Evolutionary conservation across 192 early-diverging fungal species (phyloP).

Genomic region (Backusella westeae): DNA sequence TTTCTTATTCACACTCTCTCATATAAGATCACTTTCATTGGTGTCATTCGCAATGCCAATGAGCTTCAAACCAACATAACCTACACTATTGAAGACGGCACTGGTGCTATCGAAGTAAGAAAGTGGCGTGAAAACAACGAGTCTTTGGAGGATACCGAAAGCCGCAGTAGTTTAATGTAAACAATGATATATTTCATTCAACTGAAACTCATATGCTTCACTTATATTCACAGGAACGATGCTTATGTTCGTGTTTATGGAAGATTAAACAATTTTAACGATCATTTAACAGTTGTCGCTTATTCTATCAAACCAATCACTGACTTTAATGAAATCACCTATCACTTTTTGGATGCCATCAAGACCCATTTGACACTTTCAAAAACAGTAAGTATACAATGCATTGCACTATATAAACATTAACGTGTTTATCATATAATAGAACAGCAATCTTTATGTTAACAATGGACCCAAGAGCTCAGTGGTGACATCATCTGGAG

Average conservation of each 20-base stretch:
- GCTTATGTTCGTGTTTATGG: conserved; percentile 76
- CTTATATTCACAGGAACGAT: conserved; percentile 41
- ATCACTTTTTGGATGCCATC: conserved; percentile 71
- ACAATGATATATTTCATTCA: not conserved
- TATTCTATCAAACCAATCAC: conserved; percentile 61
- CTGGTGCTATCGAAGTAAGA: conserved; percentile 70
- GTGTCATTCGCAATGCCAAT: conserved; percentile 56
- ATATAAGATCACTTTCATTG: conserved; percentile 69
- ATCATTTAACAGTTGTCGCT: conserved; percentile 50
- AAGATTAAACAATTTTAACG: conserved; percentile 61
- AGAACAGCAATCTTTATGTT: not conserved
- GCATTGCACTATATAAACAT: not conserved
- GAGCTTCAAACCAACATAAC: conserved; percentile 55
- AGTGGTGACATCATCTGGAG: not conserved
- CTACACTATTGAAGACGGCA: conserved; percentile 83
- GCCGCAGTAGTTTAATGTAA: conserved; percentile 13
- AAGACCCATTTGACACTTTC: conserved; percentile 62
- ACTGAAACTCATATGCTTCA: not conserved
- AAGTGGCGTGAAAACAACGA: conserved; percentile 55
- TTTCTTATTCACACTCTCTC: not conserved
- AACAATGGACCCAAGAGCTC: not conserved
- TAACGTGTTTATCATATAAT: not conserved
- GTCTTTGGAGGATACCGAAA: not conserved
- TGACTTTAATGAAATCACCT: conserved; percentile 75
- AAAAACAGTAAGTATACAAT: conserved; percentile 13